Percentiles rank a stretch among this genome's conserved stretches.
Evolutionary conservation across 495 filamentous ascomycete genomes (phyloP).

Genomic region (Penicillium flavigenum): DNA sequence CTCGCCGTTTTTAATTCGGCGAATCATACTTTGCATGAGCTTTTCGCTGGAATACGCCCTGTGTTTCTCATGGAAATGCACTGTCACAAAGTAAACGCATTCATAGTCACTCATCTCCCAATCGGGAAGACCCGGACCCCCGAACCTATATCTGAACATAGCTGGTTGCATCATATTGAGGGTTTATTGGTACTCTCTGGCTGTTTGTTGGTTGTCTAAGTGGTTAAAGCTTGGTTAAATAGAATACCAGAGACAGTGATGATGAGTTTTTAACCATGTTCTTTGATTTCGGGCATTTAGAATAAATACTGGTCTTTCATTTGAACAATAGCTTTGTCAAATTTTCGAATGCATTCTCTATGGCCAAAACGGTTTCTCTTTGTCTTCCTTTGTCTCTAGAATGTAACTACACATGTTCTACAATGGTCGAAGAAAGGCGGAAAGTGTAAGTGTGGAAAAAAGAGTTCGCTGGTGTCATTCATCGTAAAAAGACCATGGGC

Average conservation of each 20-base stretch:
- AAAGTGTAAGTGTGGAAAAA: background rate
- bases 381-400: background rate
- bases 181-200: background rate
- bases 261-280: background rate
- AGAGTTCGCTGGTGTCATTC: constrained; percentile 11
- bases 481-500: constrained; percentile 4
- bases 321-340: background rate
- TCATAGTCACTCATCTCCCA: background rate
- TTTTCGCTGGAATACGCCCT: background rate
- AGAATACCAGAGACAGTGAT: background rate
- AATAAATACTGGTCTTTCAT: background rate
- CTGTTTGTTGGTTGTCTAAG: background rate
- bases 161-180: constrained; percentile 1
- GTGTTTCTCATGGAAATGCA: background rate
- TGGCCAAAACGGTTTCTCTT: background rate
- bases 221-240: background rate
- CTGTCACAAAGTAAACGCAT: constrained; percentile 2
- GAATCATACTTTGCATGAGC: background rate
- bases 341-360: background rate
- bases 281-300: background rate
- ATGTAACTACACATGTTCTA: background rate
- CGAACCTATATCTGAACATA: background rate
- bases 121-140: background rate
- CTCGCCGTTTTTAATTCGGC: background rate
- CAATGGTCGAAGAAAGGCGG: background rate